Percentiles rank a stretch among this genome's conserved stretches.
These are phyloP conservation scores for Mycogone perniciosa DNA, from an alignment of 2,329 filamentous ascomycete species.

Conservation along the genomic window DNA sequence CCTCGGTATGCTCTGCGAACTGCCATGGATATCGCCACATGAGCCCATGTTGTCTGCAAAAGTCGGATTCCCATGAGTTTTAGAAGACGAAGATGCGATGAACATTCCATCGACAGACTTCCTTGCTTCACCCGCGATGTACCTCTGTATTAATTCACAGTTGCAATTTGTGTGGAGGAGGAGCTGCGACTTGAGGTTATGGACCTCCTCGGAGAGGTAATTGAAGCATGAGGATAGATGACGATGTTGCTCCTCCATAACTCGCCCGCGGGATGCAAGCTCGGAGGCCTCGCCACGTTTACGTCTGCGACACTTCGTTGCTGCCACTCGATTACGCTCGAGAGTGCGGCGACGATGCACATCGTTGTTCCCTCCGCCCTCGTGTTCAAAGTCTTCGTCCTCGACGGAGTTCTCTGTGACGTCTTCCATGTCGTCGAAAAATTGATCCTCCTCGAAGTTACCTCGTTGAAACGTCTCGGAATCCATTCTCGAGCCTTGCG, in stretches of 20 bases:
- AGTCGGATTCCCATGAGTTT: background rate
- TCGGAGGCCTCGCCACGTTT: slow-evolving; percentile 27
- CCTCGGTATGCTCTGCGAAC: background rate
- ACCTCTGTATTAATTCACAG: slow-evolving; percentile 26
- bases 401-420: background rate
- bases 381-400: background rate
- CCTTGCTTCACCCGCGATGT: slow-evolving; percentile 26
- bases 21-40: background rate
- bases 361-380: slow-evolving; percentile 19
- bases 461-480: background rate
- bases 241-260: slow-evolving; percentile 25
- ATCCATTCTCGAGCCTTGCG: background rate
- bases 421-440: background rate
- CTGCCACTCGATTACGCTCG: slow-evolving; percentile 27
- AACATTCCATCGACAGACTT: slow-evolving; percentile 22
- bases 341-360: slow-evolving; percentile 21
- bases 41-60: background rate
- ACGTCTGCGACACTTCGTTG: slow-evolving; percentile 26
- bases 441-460: too few relatives aligned
- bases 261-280: slow-evolving; percentile 23
- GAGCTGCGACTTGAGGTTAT: slow-evolving; percentile 25
- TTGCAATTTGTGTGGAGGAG: slow-evolving; percentile 26
- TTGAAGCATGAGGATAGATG: slow-evolving; percentile 23
- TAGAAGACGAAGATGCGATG: slow-evolving; percentile 3
- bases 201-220: slow-evolving; percentile 22